Base-by-base conservation (phyloP, 208 protist species). In the Endotrypanum monterogeii region DNA sequence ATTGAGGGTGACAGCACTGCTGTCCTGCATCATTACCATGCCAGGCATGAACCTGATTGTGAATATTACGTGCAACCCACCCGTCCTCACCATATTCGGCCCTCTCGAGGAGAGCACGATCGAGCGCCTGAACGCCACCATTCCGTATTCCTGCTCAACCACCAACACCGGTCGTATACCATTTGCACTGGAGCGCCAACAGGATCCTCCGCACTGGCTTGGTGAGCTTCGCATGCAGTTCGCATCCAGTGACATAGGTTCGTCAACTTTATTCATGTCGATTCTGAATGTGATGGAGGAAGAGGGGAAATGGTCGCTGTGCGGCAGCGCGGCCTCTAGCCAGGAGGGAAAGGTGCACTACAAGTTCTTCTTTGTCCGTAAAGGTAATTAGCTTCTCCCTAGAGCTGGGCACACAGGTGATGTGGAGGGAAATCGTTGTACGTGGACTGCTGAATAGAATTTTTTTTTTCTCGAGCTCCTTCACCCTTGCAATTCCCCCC, bases 21-120 rank as follows among this genome's bases (percentile, higher is more conserved):
- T 52, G 12, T 12, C 23, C 23, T 51, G 23, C 46, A 37, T 32
- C 18, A 11, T 70, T 39, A 57, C 66, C 23, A 90, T 87, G 84
- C 84, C 86, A 28, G 91, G 91, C n/a, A 92, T 92, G 81, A 96
- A 94, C 67, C 79, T 98, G 14, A 93, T 98, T 37, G 90, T 96
- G 35, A 96, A 95, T 79, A 76, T 98, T 57, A 98, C 92, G 57
- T 93, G 91, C 82, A 98, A 98, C 82, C 94, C 94, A 14, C 94
- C 94, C n/a, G 74, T 86, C 23, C 88, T 98, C 58, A 88, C 87
- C 58, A 90, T 98, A 74, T 86, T 94, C 68, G 94, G 94, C 23
- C 92, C 91, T 54, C 78, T 98, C 63, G 96, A 94, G 85, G 91
- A 97, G 73, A 94, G 85, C 79, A 97, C 93, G 1, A 89, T 98